phyloP scores from a whole-genome alignment of 1,284 basidiomycete species.

The Peniophora sp. region DNA sequence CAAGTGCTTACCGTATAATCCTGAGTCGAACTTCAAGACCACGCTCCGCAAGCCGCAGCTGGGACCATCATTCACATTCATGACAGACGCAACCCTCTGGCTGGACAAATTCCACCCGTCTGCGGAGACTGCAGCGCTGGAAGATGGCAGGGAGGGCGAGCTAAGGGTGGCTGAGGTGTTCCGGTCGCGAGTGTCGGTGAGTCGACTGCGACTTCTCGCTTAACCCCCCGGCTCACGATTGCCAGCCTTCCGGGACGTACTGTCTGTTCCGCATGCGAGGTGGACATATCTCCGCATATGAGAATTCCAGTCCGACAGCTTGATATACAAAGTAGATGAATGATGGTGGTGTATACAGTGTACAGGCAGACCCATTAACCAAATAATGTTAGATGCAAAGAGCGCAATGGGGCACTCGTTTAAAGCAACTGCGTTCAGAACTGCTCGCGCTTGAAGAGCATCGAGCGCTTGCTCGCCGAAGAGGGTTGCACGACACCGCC shows the following conservation, averaged over 20 bases:
- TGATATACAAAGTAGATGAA: too few species aligned
- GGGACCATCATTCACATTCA: conserved; percentile 64
- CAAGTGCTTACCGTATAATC: conserved; percentile 23
- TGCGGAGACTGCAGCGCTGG: neutral
- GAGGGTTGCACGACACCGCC: too few species aligned
- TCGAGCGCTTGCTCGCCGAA: too few species aligned
- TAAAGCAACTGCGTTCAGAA: too few species aligned
- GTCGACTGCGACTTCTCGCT: conserved; percentile 8
- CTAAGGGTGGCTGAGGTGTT: conserved; percentile 21
- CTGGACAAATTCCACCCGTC: conserved; percentile 20
- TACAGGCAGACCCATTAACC: too few species aligned
- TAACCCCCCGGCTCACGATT: neutral
- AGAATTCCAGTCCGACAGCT: too few species aligned
- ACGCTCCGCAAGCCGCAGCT: conserved; percentile 57
- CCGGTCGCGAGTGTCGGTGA: conserved; percentile 38
- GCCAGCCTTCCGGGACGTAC: conserved; percentile 30
- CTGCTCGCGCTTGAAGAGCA: too few species aligned
- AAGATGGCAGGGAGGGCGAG: conserved; percentile 7
- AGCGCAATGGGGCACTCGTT: too few species aligned
- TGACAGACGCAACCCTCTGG: conserved; percentile 70
- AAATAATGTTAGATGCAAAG: too few species aligned
- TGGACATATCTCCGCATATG: conserved; percentile 4
- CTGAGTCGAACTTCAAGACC: conserved; percentile 29
- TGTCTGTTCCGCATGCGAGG: conserved; percentile 20
- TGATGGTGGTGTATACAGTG: too few species aligned